Evolutionary conservation across 2,329 filamentous ascomycete genomes (phyloP).

Genomic region (Cordyceps fumosorosea): DNA sequence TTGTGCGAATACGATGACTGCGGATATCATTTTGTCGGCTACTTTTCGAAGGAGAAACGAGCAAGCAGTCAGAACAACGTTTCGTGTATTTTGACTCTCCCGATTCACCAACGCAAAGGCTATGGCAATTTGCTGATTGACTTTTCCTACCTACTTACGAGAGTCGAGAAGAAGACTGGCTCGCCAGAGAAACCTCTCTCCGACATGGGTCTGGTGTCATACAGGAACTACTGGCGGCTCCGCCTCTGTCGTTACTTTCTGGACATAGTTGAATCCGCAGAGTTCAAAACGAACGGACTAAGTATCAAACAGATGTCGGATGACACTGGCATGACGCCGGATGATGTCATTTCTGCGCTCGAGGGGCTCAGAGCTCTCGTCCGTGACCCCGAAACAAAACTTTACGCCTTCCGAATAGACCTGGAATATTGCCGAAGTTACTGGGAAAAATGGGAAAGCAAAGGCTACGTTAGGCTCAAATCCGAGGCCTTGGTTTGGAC

Average conservation of each 20-base stretch:
- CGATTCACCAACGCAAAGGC: constrained; percentile 93
- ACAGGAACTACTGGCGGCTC: constrained; percentile 94
- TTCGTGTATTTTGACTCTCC: constrained; percentile 90
- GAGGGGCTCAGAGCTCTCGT: constrained; percentile 87
- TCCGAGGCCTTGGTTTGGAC: constrained; percentile 83
- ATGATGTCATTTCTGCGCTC: constrained; percentile 90
- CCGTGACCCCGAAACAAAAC: constrained; percentile 78
- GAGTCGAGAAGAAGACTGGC: constrained; percentile 87
- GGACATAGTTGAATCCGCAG: constrained; percentile 30
- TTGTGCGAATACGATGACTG: constrained; percentile 89
- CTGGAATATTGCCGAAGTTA: constrained; percentile 80
- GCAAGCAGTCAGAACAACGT: constrained; percentile 95
- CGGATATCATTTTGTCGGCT: constrained; percentile 96
- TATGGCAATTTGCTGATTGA: constrained; percentile 96
- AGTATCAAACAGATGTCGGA: constrained; percentile 69
- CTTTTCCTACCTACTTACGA: constrained; percentile 93
- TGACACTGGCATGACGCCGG: constrained; percentile 88
- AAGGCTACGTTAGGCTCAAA: constrained; percentile 80
- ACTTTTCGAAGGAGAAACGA: constrained; percentile 98
- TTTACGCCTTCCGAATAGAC: constrained; percentile 86
- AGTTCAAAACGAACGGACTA: constrained; percentile 39
- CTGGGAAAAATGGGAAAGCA: constrained; percentile 80
- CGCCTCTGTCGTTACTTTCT: constrained; percentile 80
- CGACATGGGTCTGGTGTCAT: constrained; percentile 95
- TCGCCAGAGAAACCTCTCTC: constrained; percentile 96